Base-by-base conservation (phyloP, 441 rosid genomes). In the Populus hybrid region DNA sequence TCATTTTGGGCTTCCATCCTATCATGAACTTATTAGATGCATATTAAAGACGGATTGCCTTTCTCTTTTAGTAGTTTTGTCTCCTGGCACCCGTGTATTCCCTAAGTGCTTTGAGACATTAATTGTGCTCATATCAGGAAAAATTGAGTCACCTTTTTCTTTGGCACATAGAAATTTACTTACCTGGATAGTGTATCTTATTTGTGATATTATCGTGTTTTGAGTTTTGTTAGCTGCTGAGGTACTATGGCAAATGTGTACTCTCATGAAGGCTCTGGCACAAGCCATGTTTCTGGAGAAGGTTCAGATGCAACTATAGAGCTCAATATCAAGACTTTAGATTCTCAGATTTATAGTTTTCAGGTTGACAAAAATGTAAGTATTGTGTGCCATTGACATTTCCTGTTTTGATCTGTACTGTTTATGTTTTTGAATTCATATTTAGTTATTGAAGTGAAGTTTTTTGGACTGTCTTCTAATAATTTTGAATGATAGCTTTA, bases 261-360 rank as follows among this genome's bases (percentile, higher is more conserved):
- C 68, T 69, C 79, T 23, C 79, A 81, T 77, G 92, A 87, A 79
- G 87, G 91, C 82, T 83, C 98, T 16, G 86, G 88, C 80, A 78
- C 85, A 74, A 81, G 83, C 84, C 82, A 67, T 78, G 78, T n/a
- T 65, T 72, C 89, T 46, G 92, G 86, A 46, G 89, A 87, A 70
- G 82, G 83, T 76, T 86, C 90, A 8, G 88, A 90, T 80, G 78
- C 92, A 80, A 80, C 79, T 63, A 73, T 96, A 64, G 91, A 92
- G 86, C 88, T 96, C 72, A 91, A 91, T 82, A 80, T 94, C 83
- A 94, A 92, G 90, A 96, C 99, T 30, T 78, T 94, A 69, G 98
- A 96, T 79, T 94, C 99, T 21, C 91, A 81, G 84, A 86, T 88
- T 36, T 87, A 83, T 76, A 86, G 85, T 82, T 90, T 94, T 78